Evolutionary conservation across 2,329 filamentous ascomycete genomes (phyloP).

Genomic region (Aspergillus spinulosporus): DNA sequence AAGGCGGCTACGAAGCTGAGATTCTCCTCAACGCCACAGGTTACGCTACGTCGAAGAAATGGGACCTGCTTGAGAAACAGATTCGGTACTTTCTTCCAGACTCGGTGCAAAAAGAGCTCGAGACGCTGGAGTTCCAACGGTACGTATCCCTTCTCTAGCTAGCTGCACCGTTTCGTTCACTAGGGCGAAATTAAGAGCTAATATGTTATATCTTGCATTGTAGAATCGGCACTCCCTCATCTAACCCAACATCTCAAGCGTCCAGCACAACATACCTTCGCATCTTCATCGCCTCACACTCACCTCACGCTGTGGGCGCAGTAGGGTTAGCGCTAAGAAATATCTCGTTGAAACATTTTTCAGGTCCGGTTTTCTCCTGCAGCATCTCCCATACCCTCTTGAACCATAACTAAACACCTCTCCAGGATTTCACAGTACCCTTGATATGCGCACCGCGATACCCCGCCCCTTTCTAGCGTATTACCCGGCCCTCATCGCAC

Average conservation of each 20-base stretch:
- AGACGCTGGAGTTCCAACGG: slow-evolving; percentile 56
- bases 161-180: no score
- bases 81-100: slow-evolving; percentile 47
- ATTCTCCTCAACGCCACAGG: slow-evolving; percentile 49
- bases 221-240: slow-evolving; percentile 38
- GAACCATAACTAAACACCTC: not conserved
- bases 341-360: slow-evolving; percentile 49
- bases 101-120: slow-evolving; percentile 43
- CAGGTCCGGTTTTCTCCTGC: slow-evolving; percentile 21
- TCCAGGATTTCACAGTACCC: slow-evolving; percentile 44
- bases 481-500: slow-evolving; percentile 42
- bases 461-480: slow-evolving; percentile 45
- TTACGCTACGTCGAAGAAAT: slow-evolving; percentile 53
- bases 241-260: slow-evolving; percentile 44
- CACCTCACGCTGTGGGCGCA: slow-evolving; percentile 27
- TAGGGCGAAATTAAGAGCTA: not conserved
- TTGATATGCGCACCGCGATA: slow-evolving; percentile 45
- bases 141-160: slow-evolving; percentile 15
- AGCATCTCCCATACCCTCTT: not conserved
- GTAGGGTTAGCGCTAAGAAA: slow-evolving; percentile 35
- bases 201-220: not conserved
- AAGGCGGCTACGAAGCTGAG: slow-evolving; percentile 51
- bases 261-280: slow-evolving; percentile 49
- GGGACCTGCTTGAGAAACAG: slow-evolving; percentile 52
- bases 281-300: slow-evolving; percentile 45